Percentiles rank a stretch among this genome's conserved stretches.
phyloP scores from a whole-genome alignment of 164 flowering plant species.

The Vitis vinifera region DNA sequence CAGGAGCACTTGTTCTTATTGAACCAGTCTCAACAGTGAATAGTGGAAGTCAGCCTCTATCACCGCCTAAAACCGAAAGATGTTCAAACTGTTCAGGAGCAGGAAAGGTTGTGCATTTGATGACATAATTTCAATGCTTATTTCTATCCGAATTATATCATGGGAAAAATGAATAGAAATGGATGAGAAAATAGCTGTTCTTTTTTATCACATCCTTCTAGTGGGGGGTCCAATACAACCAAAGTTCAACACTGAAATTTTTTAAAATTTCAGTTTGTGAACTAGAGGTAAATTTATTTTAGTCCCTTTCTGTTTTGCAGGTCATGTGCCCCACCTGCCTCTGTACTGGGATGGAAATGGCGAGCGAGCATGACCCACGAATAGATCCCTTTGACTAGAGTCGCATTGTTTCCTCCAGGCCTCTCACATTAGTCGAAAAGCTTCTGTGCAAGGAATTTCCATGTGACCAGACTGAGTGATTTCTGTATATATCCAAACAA shows the following conservation, averaged over 20 bases:
- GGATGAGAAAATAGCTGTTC: background rate
- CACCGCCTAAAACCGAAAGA: slow-evolving; percentile 78
- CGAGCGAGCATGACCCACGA: slow-evolving; percentile 97
- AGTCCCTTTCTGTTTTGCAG: slow-evolving; percentile 35
- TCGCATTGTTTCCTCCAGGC: background rate
- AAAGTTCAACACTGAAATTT: no score
- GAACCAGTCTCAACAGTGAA: slow-evolving; percentile 67
- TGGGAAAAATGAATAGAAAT: background rate
- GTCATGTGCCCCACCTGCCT: slow-evolving; percentile 99
- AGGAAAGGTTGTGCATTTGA: slow-evolving; percentile 68
- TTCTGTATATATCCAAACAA: no score
- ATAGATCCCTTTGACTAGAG: slow-evolving; percentile 91
- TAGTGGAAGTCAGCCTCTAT: slow-evolving; percentile 60
- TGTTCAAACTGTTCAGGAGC: slow-evolving; percentile 96
- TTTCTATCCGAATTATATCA: background rate
- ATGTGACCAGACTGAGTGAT: no score
- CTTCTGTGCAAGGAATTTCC: no score
- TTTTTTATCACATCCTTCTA: background rate
- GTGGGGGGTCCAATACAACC: no score
- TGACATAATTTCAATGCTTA: background rate
- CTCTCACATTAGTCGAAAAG: no score
- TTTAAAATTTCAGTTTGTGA: no score
- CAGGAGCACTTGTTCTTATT: slow-evolving; percentile 71
- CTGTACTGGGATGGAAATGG: slow-evolving; percentile 99
- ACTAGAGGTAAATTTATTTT: no score